Conservation (phyloP, 108 stramenopile species). For the Skeletonema grethae region DNA sequence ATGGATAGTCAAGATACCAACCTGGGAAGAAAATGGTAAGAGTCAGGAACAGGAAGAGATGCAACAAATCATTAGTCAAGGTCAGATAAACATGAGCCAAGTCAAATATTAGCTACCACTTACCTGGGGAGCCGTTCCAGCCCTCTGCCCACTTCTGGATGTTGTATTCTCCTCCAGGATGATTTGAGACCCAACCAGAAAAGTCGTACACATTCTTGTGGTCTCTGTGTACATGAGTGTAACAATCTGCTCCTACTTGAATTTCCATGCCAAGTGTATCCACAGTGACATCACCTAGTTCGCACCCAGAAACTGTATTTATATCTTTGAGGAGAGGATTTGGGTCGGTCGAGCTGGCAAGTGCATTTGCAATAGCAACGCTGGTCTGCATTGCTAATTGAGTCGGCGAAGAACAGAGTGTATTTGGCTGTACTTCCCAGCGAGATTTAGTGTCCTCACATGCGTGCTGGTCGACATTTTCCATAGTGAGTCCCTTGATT, state of each 20-base stretch:
- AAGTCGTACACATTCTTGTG: slow-evolving; percentile 63
- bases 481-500: slow-evolving; percentile 47
- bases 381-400: not conserved
- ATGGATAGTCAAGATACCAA: slow-evolving; percentile 45
- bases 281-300: not conserved
- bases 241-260: slow-evolving; percentile 42
- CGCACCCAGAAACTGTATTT: slow-evolving; percentile 13
- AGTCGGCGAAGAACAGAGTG: slow-evolving; percentile 33
- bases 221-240: slow-evolving; percentile 57
- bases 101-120: not conserved
- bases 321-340: slow-evolving; percentile 34
- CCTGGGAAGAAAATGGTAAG: slow-evolving; percentile 7
- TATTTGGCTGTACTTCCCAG: slow-evolving; percentile 15
- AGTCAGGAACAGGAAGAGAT: not conserved
- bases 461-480: slow-evolving; percentile 26
- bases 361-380: slow-evolving; percentile 22
- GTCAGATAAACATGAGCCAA: not conserved
- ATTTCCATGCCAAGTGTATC: slow-evolving; percentile 31
- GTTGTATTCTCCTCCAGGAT: slow-evolving; percentile 46
- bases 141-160: slow-evolving; percentile 45
- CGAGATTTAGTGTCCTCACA: slow-evolving; percentile 24
- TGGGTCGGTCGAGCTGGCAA: slow-evolving; percentile 11
- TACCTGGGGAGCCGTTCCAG: slow-evolving; percentile 14
- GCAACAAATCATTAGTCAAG: not conserved
- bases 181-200: slow-evolving; percentile 47